These are phyloP conservation scores for Pythium utonaiense DNA, from an alignment of 352 stramenopile genomes.

Conservation along the genomic window DNA sequence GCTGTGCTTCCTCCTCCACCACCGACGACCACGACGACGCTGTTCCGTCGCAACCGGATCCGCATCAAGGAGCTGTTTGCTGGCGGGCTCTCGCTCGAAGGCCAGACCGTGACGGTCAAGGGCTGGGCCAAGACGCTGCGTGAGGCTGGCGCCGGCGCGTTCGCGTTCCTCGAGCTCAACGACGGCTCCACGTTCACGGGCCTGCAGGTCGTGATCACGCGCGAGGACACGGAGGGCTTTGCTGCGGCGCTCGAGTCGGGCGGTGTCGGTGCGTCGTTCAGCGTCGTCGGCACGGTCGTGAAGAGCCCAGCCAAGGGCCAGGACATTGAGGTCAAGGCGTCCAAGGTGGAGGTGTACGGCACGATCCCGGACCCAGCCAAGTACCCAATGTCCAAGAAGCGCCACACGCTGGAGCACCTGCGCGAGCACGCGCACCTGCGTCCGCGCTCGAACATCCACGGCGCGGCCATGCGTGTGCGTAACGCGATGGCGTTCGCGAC, in stretches of 20 bases:
- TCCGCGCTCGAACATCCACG: conserved; percentile 96
- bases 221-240: conserved; percentile 77
- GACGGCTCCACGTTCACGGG: conserved; percentile 89
- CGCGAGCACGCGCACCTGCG: conserved; percentile 95
- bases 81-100: conserved; percentile 57
- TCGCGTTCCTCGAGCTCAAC: conserved; percentile 95
- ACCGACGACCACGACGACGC: conserved; percentile 42
- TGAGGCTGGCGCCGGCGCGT: conserved; percentile 82
- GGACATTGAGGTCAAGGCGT: conserved; percentile 90
- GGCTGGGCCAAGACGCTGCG: conserved; percentile 93
- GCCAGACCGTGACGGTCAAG: conserved; percentile 89
- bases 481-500: conserved; percentile 56
- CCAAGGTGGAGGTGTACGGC: conserved; percentile 82
- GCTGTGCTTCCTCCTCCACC: conserved; percentile 42
- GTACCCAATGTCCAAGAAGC: conserved; percentile 99
- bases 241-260: conserved; percentile 68
- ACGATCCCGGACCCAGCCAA: conserved; percentile 76
- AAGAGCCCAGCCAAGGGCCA: conserved; percentile 89
- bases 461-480: conserved; percentile 92
- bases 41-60: conserved; percentile 81
- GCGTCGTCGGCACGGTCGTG: conserved; percentile 82
- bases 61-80: conserved; percentile 81
- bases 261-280: conserved; percentile 83
- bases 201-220: conserved; percentile 88
- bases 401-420: conserved; percentile 97